Conservation (phyloP, 768 basidiomycete species). For the Russula sp. region DNA sequence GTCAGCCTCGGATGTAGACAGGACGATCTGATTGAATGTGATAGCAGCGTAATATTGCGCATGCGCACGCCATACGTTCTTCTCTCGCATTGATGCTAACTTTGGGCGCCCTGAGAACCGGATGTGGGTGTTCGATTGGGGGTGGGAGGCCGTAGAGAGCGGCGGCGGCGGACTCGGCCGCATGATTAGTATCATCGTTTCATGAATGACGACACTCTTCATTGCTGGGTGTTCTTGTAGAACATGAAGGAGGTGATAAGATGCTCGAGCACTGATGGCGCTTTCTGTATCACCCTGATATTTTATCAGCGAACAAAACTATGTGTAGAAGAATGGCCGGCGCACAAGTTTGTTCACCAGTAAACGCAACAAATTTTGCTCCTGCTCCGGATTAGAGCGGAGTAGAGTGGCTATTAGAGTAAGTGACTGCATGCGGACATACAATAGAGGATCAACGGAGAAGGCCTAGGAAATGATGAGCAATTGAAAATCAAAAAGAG, state of each 20-base stretch:
- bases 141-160: conserved; percentile 12
- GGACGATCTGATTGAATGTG: conserved; percentile 89
- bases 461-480: conserved; percentile 43
- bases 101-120: conserved; percentile 39
- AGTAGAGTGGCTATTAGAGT: conserved; percentile 71
- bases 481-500: background rate
- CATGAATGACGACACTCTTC: conserved; percentile 85
- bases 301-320: background rate
- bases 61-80: conserved; percentile 53
- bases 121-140: conserved; percentile 37
- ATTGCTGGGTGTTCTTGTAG: conserved; percentile 89
- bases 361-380: conserved; percentile 87
- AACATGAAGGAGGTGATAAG: conserved; percentile 81
- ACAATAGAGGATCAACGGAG: conserved; percentile 51
- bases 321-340: background rate
- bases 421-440: conserved; percentile 6
- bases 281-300: conserved; percentile 82
- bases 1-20: conserved; percentile 53
- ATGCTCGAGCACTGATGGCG: conserved; percentile 80
- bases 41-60: conserved; percentile 88
- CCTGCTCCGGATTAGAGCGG: conserved; percentile 89
- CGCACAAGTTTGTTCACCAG: conserved; percentile 90
- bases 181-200: conserved; percentile 74
- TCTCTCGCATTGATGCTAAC: conserved; percentile 25
- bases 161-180: conserved; percentile 43